These are phyloP conservation scores for Clarireedia homoeocarpa DNA, from an alignment of 2,329 filamentous ascomycete species.

Conservation along the genomic window DNA sequence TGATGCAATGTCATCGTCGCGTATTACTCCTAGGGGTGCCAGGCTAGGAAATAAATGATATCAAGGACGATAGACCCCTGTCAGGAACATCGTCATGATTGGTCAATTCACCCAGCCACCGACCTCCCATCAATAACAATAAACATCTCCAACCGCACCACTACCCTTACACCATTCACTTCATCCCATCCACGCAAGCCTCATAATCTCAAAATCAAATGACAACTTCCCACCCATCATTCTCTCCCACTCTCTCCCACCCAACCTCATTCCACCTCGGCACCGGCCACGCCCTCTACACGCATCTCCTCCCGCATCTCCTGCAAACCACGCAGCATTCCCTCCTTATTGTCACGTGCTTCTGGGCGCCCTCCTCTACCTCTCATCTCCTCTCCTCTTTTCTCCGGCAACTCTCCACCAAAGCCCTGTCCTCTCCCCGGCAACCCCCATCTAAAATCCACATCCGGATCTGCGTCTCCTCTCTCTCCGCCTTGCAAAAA, in stretches of 20 bases:
- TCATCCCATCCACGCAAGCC: too few species aligned
- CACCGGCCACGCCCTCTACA: not conserved
- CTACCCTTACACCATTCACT: too few species aligned
- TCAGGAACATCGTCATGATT: too few species aligned
- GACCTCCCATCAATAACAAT: too few species aligned
- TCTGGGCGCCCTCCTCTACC: slow-evolving; percentile 64
- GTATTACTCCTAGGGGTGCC: too few species aligned
- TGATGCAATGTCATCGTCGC: too few species aligned
- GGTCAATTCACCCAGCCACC: too few species aligned
- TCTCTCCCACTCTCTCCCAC: not conserved
- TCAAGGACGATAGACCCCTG: too few species aligned
- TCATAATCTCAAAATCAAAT: too few species aligned
- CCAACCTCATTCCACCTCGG: slow-evolving; percentile 2
- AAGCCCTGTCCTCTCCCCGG: slow-evolving; percentile 30
- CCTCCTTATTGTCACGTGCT: slow-evolving; percentile 67
- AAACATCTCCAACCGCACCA: too few species aligned
- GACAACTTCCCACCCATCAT: not conserved
- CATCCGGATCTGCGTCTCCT: slow-evolving; percentile 69
- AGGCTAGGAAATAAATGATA: too few species aligned
- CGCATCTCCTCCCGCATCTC: not conserved
- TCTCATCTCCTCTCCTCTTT: slow-evolving; percentile 47
- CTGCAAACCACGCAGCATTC: not conserved
- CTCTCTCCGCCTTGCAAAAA: slow-evolving; percentile 64
- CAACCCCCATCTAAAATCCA: slow-evolving; percentile 14
- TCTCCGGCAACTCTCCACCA: slow-evolving; percentile 43